These are phyloP conservation scores for Rhizoctonia solani DNA, from an alignment of 1,284 basidiomycete species.

Conservation along the genomic window DNA sequence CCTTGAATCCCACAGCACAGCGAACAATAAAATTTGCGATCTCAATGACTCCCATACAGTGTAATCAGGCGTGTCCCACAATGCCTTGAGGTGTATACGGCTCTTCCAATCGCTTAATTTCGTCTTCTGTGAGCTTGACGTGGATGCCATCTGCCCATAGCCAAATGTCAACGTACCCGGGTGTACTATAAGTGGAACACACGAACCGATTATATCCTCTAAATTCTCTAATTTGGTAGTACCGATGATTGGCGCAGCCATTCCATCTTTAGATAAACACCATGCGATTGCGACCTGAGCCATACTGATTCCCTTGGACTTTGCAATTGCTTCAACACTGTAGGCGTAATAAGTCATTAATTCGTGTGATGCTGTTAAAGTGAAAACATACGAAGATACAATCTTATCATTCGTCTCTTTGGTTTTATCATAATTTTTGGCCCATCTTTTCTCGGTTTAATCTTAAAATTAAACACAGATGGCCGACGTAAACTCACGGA, in stretches of 20 bases:
- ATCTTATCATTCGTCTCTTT: slow-evolving; percentile 22
- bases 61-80: too few relatives aligned
- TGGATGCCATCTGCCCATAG: too few relatives aligned
- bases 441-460: not conserved
- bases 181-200: too few relatives aligned
- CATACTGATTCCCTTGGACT: slow-evolving; percentile 44
- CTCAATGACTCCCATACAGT: too few relatives aligned
- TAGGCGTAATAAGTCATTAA: slow-evolving; percentile 9
- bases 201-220: not conserved
- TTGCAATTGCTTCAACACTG: slow-evolving; percentile 44
- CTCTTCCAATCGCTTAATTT: too few relatives aligned
- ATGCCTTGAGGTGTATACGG: too few relatives aligned
- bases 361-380: not conserved
- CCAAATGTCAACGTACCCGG: too few relatives aligned
- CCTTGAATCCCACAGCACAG: too few relatives aligned
- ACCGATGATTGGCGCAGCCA: not conserved
- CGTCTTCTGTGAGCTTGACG: too few relatives aligned
- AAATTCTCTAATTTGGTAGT: not conserved
- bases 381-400: not conserved
- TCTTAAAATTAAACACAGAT: not conserved
- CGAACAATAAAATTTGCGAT: too few relatives aligned
- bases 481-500: not conserved
- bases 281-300: slow-evolving; percentile 48
- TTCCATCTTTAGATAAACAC: slow-evolving; percentile 38
- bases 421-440: not conserved